phyloP scores from a whole-genome alignment of 768 basidiomycete species.

The Tremella fuciformis region DNA sequence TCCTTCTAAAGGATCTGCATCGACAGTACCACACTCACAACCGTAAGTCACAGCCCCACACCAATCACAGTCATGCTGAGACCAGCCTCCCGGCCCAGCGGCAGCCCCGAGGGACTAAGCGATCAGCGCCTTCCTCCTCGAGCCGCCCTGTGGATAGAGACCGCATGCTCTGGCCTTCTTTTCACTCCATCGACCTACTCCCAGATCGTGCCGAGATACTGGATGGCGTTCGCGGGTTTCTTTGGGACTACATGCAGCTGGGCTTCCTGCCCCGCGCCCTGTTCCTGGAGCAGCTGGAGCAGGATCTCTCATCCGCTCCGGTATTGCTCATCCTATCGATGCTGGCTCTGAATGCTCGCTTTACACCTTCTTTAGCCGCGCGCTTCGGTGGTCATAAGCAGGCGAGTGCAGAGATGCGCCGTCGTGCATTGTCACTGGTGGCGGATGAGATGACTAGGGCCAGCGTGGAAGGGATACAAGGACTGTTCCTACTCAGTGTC shows the following conservation, averaged over 20 bases:
- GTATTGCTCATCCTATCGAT: conserved; percentile 10
- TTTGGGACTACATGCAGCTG: conserved; percentile 16
- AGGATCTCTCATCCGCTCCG: conserved; percentile 4
- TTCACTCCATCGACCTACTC: background rate
- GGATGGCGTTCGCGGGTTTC: conserved; percentile 4
- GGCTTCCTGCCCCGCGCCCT: conserved; percentile 10
- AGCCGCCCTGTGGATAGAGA: too few relatives aligned
- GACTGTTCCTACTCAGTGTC: conserved; percentile 11
- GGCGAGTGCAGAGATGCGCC: conserved; percentile 7
- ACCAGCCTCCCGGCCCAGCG: too few relatives aligned
- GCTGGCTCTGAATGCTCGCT: conserved; percentile 12
- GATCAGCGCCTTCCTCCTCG: too few relatives aligned
- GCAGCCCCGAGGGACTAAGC: too few relatives aligned
- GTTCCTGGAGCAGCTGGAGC: conserved; percentile 8
- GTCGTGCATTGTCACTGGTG: conserved; percentile 13
- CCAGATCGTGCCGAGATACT: conserved; percentile 6
- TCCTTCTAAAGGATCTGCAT: too few relatives aligned
- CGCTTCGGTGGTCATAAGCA: conserved; percentile 13
- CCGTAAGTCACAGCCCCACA: too few relatives aligned
- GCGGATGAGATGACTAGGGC: conserved; percentile 16
- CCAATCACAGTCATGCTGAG: too few relatives aligned
- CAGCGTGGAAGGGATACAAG: conserved; percentile 17
- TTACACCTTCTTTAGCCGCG: conserved; percentile 11
- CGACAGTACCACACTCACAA: too few relatives aligned
- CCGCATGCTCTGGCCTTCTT: background rate